phyloP scores from a whole-genome alignment of 495 filamentous ascomycete genomes.

The Penicillium bialowiezense region DNA sequence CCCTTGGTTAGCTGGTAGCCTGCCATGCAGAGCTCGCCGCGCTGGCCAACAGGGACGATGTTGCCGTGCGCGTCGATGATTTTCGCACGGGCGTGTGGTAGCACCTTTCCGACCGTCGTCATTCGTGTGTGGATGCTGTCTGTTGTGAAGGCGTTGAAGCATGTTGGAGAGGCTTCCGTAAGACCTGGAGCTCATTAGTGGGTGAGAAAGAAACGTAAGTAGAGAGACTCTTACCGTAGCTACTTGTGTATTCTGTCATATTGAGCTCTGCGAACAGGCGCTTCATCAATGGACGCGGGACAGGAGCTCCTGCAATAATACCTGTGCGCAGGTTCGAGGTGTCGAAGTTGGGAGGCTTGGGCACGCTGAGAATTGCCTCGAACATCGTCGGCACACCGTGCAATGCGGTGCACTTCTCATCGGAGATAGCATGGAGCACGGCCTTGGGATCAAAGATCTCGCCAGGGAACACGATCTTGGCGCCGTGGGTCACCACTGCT shows the following conservation, averaged over 20 bases:
- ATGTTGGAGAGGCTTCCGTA: slow-evolving; percentile 69
- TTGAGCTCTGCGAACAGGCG: slow-evolving; percentile 56
- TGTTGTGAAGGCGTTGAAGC: slow-evolving; percentile 66
- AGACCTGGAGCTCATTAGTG: slow-evolving; percentile 36
- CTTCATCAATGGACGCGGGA: slow-evolving; percentile 63
- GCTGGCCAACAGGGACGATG: slow-evolving; percentile 55
- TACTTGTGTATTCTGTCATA: slow-evolving; percentile 67
- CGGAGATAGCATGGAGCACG: slow-evolving; percentile 55
- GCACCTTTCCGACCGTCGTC: slow-evolving; percentile 62
- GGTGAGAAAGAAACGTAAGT: background rate
- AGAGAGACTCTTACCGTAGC: slow-evolving; percentile 46
- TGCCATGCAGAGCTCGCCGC: slow-evolving; percentile 65
- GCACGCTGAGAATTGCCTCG: slow-evolving; percentile 57
- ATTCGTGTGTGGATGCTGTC: slow-evolving; percentile 59
- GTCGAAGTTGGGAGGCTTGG: slow-evolving; percentile 46
- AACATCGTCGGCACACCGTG: slow-evolving; percentile 77
- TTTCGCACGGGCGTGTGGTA: slow-evolving; percentile 67
- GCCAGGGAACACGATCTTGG: slow-evolving; percentile 63
- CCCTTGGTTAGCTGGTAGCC: slow-evolving; percentile 67
- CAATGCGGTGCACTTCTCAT: slow-evolving; percentile 65
- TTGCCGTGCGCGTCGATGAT: slow-evolving; percentile 60
- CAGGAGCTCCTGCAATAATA: slow-evolving; percentile 67
- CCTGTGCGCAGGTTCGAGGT: slow-evolving; percentile 56
- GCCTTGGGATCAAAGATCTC: slow-evolving; percentile 61
- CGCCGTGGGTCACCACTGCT: slow-evolving; percentile 62